Evolutionary conservation across 306 rosid species (phyloP), one percentile per base, ranked within the genome.

Genomic region (Benincasa hispida): DNA sequence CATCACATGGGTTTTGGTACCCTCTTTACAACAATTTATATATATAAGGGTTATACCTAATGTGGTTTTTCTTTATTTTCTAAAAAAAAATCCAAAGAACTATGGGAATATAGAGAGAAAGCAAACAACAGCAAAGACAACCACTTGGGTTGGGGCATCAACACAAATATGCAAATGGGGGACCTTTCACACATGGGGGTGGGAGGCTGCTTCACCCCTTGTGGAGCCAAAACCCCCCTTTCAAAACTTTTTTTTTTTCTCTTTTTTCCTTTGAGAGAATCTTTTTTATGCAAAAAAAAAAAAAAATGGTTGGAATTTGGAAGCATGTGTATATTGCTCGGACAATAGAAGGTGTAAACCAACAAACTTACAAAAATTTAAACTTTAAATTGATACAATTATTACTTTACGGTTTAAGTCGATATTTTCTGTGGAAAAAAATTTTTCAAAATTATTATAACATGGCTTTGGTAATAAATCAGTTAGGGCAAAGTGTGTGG

Each of bases 1-100:
- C 94, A 84, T 93, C 96, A 93, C 98, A 88, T 94, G 96, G 96
- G 95, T 82, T 87, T 88, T 84, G 91, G 89, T 81, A 81, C 81
- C 50, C 68, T 85, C 69, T 79, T 79, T 47, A 32, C 80, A 81
- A 68, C 84, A 62, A 50, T 50, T 15, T 45, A 45, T 45, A 45
- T 45, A 2, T 50, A 14, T 17, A 17, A 85, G 86, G 89, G 79
- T 87, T 67, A 72, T 72, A 51, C 89, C 91, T 87, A 87, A 87
- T 89, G 87, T 85, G 86, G 74, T 75, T 80, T 28, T 45, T n/a
- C n/a, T n/a, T n/a, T n/a, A n/a, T n/a, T n/a, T n/a, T 45, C 2
- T 2, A 12, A 3, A 45, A 12, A 45, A 45, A 50, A 50, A 50
- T 18, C 6, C 21, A 1, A 50, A 48, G 12, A 50, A 50, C 55